Conservation (phyloP, 1,284 basidiomycete genomes). For the Schizopora paradoxa region DNA sequence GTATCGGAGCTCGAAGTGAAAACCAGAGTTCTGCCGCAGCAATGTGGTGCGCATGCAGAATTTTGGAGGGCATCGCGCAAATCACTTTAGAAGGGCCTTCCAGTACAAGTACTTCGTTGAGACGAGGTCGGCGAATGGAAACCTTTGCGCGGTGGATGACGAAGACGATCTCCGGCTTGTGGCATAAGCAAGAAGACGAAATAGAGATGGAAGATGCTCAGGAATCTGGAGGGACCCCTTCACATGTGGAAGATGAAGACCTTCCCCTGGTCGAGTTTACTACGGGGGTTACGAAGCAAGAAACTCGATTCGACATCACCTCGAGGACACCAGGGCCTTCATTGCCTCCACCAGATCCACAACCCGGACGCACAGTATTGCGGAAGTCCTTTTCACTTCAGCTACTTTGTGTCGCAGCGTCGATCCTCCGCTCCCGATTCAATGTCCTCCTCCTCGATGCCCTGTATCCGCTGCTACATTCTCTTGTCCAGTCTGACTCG, state of each 20-base stretch:
- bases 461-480: conserved; percentile 81
- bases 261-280: conserved; percentile 45
- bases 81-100: conserved; percentile 34
- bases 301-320: conserved; percentile 12
- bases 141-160: conserved; percentile 63
- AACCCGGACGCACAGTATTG: conserved; percentile 35
- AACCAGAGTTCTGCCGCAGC: conserved; percentile 58
- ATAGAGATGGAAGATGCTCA: conserved; percentile 20
- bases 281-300: conserved; percentile 40
- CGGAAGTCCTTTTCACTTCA: conserved; percentile 66
- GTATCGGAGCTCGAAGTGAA: conserved; percentile 39
- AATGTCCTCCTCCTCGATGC: conserved; percentile 69
- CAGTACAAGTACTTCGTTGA: conserved; percentile 22
- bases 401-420: conserved; percentile 63
- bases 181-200: conserved; percentile 47
- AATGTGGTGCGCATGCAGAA: conserved; percentile 74
- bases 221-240: conserved; percentile 18
- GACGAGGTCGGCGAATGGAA: conserved; percentile 44
- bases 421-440: conserved; percentile 62
- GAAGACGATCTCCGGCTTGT: conserved; percentile 60
- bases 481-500: conserved; percentile 63
- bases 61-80: conserved; percentile 67
- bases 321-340: not conserved
- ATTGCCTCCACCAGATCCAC: conserved; percentile 19
- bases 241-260: conserved; percentile 27